Evolutionary conservation across 148 eudicot species (phyloP).

Genomic region (Cornus kousa): DNA sequence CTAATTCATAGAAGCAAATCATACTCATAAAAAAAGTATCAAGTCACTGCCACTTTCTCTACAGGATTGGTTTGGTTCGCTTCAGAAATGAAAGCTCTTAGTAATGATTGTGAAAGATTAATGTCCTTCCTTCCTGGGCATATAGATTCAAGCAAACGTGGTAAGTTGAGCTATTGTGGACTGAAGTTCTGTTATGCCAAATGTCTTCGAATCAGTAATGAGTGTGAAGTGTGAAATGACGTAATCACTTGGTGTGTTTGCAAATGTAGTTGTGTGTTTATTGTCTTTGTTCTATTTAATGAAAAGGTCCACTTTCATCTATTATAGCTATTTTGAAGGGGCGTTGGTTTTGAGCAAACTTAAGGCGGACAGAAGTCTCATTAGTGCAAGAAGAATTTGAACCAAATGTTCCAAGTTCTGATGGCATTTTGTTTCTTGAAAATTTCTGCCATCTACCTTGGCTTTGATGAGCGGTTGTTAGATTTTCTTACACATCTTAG

Average conservation of each 20-base stretch:
- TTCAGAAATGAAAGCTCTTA: slow-evolving; percentile 91
- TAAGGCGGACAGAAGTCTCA: background rate
- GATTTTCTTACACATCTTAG: background rate
- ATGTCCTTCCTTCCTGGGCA: slow-evolving; percentile 82
- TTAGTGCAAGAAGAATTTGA: background rate
- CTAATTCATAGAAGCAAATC: background rate
- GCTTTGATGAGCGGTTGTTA: background rate
- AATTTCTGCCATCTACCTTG: background rate
- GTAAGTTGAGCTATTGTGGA: slow-evolving; percentile 32
- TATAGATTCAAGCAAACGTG: slow-evolving; percentile 82
- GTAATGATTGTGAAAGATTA: slow-evolving; percentile 94
- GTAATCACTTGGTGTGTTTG: background rate
- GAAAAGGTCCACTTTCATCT: background rate
- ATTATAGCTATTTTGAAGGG: background rate
- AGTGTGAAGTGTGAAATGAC: background rate
- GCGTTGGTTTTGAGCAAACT: background rate
- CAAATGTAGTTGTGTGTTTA: background rate
- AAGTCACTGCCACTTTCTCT: slow-evolving; percentile 4
- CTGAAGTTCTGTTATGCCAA: background rate
- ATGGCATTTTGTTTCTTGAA: background rate
- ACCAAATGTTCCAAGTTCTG: background rate
- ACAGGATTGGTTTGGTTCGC: slow-evolving; percentile 95
- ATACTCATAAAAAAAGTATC: background rate
- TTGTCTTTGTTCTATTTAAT: background rate
- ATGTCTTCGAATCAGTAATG: background rate